phyloP scores from a whole-genome alignment of 768 basidiomycete genomes.

The Scleroderma bovista region DNA sequence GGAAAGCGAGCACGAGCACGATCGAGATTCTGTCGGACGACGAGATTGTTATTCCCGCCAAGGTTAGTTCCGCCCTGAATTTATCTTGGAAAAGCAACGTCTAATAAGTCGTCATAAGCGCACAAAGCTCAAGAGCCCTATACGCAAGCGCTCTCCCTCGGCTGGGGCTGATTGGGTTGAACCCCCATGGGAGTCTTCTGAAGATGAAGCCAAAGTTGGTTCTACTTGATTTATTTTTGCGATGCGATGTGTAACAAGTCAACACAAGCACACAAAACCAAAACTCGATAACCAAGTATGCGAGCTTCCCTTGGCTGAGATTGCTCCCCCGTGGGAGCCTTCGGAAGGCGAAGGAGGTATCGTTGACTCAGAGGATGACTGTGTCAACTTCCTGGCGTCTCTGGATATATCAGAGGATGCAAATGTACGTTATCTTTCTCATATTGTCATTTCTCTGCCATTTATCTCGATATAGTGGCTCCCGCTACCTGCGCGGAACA shows the following conservation, averaged over 20 bases:
- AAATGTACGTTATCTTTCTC: conserved; percentile 13
- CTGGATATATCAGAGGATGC: conserved; percentile 27
- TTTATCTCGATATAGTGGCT: conserved; percentile 18
- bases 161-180: no score
- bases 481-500: conserved; percentile 21
- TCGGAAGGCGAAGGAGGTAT: conserved; percentile 3
- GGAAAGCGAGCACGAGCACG: conserved; percentile 15
- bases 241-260: background rate
- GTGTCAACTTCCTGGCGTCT: conserved; percentile 16
- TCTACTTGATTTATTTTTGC: no score
- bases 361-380: conserved; percentile 17
- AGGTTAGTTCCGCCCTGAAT: conserved; percentile 12
- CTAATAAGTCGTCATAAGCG: background rate
- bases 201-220: no score
- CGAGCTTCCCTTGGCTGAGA: background rate
- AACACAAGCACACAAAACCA: background rate
- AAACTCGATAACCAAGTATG: background rate
- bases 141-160: no score
- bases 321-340: background rate
- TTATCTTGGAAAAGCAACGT: background rate
- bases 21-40: conserved; percentile 29
- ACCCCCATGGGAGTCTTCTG: no score
- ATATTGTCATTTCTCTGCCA: background rate
- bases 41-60: conserved; percentile 17
- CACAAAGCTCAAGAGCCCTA: no score